A percentile compares a stretch with the other conserved stretches of the same genome.
Evolutionary conservation across 73 alveolate species (phyloP).

Genomic region (Effrenium voratum): DNA sequence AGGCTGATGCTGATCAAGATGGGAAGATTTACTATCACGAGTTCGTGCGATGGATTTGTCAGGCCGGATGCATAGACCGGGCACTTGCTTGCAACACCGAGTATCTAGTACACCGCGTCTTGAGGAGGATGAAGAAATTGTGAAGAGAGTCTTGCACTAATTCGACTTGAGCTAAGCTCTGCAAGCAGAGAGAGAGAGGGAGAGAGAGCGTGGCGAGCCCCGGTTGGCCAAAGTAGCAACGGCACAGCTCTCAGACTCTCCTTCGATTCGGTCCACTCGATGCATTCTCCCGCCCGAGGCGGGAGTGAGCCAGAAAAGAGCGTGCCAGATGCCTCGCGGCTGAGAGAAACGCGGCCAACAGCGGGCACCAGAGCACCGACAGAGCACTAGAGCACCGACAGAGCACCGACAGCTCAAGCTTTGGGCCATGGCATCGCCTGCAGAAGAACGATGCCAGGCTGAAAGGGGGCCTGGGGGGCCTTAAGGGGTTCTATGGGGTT

Average conservation of each 20-base stretch:
- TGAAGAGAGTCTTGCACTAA: conserved; percentile 43
- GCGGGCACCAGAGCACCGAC: too few species aligned
- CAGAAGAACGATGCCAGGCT: conserved; percentile 46
- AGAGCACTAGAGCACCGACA: too few species aligned
- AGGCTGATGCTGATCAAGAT: conserved; percentile 76
- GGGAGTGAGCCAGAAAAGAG: too few species aligned
- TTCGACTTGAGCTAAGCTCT: too few species aligned
- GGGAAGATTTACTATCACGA: conserved; percentile 81
- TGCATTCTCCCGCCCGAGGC: too few species aligned
- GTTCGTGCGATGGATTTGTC: conserved; percentile 80
- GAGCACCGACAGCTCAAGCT: too few species aligned
- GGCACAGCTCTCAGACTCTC: too few species aligned
- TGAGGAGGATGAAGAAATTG: conserved; percentile 38
- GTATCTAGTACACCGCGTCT: neutral
- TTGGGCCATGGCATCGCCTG: too few species aligned
- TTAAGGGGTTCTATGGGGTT: neutral
- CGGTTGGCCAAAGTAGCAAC: neutral
- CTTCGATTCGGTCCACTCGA: too few species aligned
- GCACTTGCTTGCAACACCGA: neutral
- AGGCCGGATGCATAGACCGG: neutral
- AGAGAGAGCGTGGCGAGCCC: conserved; percentile 22
- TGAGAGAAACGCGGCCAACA: too few species aligned
- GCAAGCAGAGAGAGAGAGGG: too few species aligned
- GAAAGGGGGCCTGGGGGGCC: neutral
- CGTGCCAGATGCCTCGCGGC: too few species aligned